Base-by-base conservation (phyloP, 768 basidiomycete species). In the Phaffia tasmanica region DNA sequence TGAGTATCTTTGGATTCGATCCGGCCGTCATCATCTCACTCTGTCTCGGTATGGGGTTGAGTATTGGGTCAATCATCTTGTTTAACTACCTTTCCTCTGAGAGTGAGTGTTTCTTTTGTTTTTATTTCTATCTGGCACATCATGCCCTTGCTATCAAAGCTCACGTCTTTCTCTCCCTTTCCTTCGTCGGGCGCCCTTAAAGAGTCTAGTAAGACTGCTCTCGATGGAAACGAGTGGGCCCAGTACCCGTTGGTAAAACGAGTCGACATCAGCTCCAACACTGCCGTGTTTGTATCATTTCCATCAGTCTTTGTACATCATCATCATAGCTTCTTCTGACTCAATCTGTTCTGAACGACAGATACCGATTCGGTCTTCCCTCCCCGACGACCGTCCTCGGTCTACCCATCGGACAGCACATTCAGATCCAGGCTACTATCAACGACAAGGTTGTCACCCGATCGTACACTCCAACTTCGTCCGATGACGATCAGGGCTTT, bases 401-500 rank as follows among this genome's bases (percentile, higher is more conserved):
- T 65, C 85, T 99, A 3, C 95, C 95, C 66, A 85, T 91, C 70
- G 95, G 95, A 60, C 91, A 97, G 79, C 95, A 99, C 81, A 89
- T 99, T 73, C 86, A 88, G 58, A 82, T 99, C 64, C 83, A 84
- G 25, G 92, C 94, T 21, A 86, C 89, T 70, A 90, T 98, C 70
- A 83, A 86, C 72, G 93, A 90, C 73, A 98, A 98, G 80, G 82
- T 86, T 51, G 80, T 99, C 73, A 82, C 84, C 72, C 85, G 95
- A 68, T 89, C 85, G 77, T 99, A 99, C 79, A 99, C 95, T 23
- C 95, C 95, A 63, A 90, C 92, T 27, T 89, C 86, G 75, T 86
- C 86, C 72, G 89, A 98, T 74, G 89, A 94, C 65, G 87, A 97
- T 79, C 82, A 81, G 59, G 95, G 95, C 58, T 83, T 87, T 79